Conservation (phyloP, 139 green algal species). For the Ettlia oleoabundans region DNA sequence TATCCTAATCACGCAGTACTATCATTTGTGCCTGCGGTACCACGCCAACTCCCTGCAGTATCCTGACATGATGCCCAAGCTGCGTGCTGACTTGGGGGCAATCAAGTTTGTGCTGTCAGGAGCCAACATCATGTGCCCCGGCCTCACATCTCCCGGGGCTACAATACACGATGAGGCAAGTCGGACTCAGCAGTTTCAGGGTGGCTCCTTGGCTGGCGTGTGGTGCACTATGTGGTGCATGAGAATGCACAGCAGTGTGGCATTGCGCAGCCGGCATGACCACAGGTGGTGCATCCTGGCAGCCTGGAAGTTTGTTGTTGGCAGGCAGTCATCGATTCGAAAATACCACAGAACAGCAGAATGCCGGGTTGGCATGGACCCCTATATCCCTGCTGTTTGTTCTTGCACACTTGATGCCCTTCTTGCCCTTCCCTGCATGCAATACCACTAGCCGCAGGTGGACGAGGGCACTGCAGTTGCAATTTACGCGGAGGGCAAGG, state of each 20-base stretch:
- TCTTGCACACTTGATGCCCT: neutral
- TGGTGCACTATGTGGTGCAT: no score
- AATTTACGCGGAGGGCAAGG: constrained; percentile 90
- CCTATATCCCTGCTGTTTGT: no score
- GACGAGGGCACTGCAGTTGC: constrained; percentile 75
- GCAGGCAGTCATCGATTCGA: no score
- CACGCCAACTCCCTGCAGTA: constrained; percentile 55
- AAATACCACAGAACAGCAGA: no score
- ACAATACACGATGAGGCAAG: constrained; percentile 93
- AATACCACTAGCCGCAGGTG: no score
- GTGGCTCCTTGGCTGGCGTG: neutral
- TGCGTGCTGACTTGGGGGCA: constrained; percentile 92
- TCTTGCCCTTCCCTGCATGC: no score
- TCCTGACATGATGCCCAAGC: constrained; percentile 71
- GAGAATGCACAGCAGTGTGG: no score
- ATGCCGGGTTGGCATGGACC: no score
- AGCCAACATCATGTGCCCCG: constrained; percentile 99
- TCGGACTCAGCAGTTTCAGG: neutral
- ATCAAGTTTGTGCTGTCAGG: constrained; percentile 99
- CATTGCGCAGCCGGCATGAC: no score
- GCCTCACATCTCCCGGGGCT: constrained; percentile 92
- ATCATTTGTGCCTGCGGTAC: neutral
- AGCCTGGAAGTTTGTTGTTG: no score
- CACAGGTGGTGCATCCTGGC: no score
- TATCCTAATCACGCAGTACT: no score